Evolutionary conservation across 1,284 basidiomycete species (phyloP).

Genomic region (Ganoderma boninense): DNA sequence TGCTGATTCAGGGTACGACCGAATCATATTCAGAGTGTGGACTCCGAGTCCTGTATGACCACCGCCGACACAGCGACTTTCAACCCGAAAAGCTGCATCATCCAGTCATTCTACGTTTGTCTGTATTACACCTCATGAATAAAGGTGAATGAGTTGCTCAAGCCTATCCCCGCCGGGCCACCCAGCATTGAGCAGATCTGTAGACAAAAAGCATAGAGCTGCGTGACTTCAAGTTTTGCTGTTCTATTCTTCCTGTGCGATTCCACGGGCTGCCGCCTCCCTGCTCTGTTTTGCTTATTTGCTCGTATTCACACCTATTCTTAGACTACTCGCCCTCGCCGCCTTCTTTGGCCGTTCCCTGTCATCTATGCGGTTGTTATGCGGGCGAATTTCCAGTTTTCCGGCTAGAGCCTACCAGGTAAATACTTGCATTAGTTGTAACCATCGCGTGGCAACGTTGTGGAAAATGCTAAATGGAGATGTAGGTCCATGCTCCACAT

Average conservation of each 20-base stretch:
- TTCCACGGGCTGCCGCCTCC: neutral
- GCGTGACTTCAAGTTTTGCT: neutral
- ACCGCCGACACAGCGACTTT: too few species aligned
- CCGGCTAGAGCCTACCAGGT: neutral
- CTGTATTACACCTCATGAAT: neutral
- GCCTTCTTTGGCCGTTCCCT: neutral
- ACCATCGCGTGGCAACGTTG: neutral
- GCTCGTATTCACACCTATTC: neutral
- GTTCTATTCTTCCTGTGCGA: neutral
- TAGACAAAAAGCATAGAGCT: neutral
- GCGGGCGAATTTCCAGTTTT: neutral
- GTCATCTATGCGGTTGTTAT: neutral
- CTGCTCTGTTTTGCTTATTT: neutral
- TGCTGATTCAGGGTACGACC: neutral
- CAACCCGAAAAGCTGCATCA: too few species aligned
- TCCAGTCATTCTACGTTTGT: too few species aligned
- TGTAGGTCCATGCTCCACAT: neutral
- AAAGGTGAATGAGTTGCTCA: neutral
- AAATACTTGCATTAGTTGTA: neutral
- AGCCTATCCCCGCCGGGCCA: too few species aligned
- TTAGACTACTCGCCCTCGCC: neutral
- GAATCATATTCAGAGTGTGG: too few species aligned
- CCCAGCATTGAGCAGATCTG: neutral
- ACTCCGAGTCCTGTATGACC: too few species aligned
- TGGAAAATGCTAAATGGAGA: neutral